Percentiles rank a stretch among this genome's conserved stretches.
phyloP scores from a whole-genome alignment of 495 filamentous ascomycete species.

The Ascobolus immersus region DNA sequence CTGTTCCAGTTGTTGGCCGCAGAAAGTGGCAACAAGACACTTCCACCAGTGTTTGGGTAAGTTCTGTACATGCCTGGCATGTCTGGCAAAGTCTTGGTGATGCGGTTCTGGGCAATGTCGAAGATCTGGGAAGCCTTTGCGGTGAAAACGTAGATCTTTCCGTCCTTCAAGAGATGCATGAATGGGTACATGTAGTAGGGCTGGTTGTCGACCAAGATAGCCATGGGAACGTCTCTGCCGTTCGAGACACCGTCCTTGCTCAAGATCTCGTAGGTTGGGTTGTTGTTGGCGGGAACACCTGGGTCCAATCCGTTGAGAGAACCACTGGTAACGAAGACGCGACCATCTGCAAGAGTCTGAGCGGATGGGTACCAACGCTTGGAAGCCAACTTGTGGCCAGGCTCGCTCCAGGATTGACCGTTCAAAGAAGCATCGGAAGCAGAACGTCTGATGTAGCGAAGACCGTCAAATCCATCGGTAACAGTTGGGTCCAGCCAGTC shows the following conservation, averaged over 20 bases:
- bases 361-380: constrained; percentile 35
- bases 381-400: constrained; percentile 27
- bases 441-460: constrained; percentile 29
- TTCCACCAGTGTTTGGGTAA: constrained; percentile 38
- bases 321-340: constrained; percentile 35
- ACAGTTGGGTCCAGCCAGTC: constrained; percentile 31
- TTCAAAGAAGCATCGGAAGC: constrained; percentile 22
- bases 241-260: constrained; percentile 19
- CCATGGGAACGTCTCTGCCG: constrained; percentile 23
- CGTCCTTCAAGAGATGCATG: constrained; percentile 30
- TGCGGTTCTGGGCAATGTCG: constrained; percentile 20
- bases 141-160: constrained; percentile 30
- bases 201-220: constrained; percentile 29
- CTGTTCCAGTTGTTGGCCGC: constrained; percentile 26
- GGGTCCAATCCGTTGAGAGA: constrained; percentile 35
- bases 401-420: constrained; percentile 29
- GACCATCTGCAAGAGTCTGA: constrained; percentile 31
- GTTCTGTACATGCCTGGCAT: constrained; percentile 33
- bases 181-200: constrained; percentile 46
- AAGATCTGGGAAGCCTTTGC: constrained; percentile 32
- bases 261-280: constrained; percentile 34
- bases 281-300: constrained; percentile 30
- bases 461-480: constrained; percentile 30
- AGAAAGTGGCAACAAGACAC: constrained; percentile 30
- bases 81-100: constrained; percentile 25